phyloP scores from a whole-genome alignment of 179 eudicot species.

The Sideroxylon spinosum region DNA sequence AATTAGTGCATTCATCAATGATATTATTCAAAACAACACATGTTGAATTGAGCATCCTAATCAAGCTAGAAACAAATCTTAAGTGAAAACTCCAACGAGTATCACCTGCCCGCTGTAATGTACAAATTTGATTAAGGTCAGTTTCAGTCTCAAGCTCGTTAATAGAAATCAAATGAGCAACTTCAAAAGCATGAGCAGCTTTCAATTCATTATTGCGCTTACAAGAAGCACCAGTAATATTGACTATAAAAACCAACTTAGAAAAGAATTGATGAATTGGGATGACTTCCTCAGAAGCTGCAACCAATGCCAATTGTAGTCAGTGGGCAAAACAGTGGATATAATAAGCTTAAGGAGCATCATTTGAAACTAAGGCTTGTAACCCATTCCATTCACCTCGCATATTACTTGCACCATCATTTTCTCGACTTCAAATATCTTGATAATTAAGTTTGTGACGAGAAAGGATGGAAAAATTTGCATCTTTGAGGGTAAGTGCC shows the following conservation, averaged over 20 bases:
- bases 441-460: too few species aligned
- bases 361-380: background rate
- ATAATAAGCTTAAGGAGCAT: conserved; percentile 6
- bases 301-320: background rate
- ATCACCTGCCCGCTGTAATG: too few species aligned
- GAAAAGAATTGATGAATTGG: background rate
- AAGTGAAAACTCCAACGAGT: too few species aligned
- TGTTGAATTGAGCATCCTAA: too few species aligned
- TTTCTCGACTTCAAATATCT: too few species aligned
- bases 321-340: conserved; percentile 7
- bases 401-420: too few species aligned
- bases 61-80: too few species aligned
- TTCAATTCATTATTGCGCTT: conserved; percentile 3
- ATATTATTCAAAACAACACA: background rate
- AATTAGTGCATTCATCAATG: background rate
- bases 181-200: background rate
- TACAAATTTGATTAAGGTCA: background rate
- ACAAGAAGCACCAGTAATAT: background rate
- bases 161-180: background rate
- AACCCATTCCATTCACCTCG: too few species aligned
- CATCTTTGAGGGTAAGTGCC: background rate
- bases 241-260: background rate
- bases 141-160: background rate
- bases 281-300: background rate
- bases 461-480: background rate